Conservation (phyloP, 2,329 filamentous ascomycete genomes). For the Colletotrichum acutatum region DNA sequence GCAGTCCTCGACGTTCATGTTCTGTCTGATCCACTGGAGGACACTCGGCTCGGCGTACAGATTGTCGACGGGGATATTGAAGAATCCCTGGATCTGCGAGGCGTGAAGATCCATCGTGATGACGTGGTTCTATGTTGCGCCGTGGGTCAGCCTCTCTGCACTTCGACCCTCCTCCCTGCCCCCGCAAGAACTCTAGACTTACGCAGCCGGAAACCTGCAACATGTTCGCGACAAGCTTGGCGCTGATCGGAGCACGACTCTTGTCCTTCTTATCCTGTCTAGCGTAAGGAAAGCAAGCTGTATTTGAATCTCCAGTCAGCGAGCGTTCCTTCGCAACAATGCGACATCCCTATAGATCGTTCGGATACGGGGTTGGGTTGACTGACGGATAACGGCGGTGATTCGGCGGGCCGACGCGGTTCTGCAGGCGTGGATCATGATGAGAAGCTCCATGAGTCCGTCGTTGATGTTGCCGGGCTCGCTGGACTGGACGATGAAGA, state of each 20-base stretch:
- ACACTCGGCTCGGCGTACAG: conserved; percentile 89
- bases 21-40: conserved; percentile 84
- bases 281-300: conserved; percentile 88
- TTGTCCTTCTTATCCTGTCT: conserved; percentile 92
- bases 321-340: neutral
- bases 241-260: conserved; percentile 87
- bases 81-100: conserved; percentile 89
- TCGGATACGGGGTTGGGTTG: neutral
- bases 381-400: conserved; percentile 75
- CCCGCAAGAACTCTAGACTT: neutral
- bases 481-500: conserved; percentile 91
- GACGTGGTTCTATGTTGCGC: conserved; percentile 49
- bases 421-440: conserved; percentile 89
- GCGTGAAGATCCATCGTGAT: conserved; percentile 93
- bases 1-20: conserved; percentile 78
- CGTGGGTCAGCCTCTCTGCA: neutral
- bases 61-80: conserved; percentile 76
- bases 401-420: conserved; percentile 76
- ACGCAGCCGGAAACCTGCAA: conserved; percentile 83
- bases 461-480: conserved; percentile 92
- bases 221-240: conserved; percentile 93
- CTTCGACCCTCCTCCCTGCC: neutral
- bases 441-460: conserved; percentile 90
- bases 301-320: conserved; percentile 14
- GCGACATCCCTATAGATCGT: neutral